Conservation (phyloP, 2,329 filamentous ascomycete genomes). For the Cadophora sp. region DNA sequence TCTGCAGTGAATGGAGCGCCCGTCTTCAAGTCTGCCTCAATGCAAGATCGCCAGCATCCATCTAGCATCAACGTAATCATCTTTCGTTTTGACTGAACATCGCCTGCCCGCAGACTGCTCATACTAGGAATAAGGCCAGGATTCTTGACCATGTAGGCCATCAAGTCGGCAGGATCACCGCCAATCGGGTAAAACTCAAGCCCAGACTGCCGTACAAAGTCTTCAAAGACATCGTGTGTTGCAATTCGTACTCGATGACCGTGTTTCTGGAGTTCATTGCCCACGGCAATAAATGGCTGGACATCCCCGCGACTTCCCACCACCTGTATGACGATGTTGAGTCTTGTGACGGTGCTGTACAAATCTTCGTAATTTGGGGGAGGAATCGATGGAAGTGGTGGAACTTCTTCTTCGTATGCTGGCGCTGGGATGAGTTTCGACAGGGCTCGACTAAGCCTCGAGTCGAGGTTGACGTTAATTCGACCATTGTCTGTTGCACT, state of each 20-base stretch:
- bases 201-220: slow-evolving; percentile 57
- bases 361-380: slow-evolving; percentile 7
- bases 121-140: slow-evolving; percentile 83
- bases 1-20: slow-evolving; percentile 40
- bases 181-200: slow-evolving; percentile 49
- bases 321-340: slow-evolving; percentile 74
- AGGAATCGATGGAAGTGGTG: not conserved
- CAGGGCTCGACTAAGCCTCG: slow-evolving; percentile 42
- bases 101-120: slow-evolving; percentile 74
- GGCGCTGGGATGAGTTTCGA: slow-evolving; percentile 21
- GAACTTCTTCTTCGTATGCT: not conserved
- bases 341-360: slow-evolving; percentile 1
- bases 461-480: slow-evolving; percentile 61
- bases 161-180: slow-evolving; percentile 73
- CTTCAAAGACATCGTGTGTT: slow-evolving; percentile 60
- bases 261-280: slow-evolving; percentile 57
- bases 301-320: slow-evolving; percentile 76
- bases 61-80: slow-evolving; percentile 78
- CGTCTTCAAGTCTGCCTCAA: slow-evolving; percentile 56
- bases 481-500: slow-evolving; percentile 50
- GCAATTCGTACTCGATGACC: slow-evolving; percentile 63
- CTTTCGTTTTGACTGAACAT: slow-evolving; percentile 72
- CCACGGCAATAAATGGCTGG: slow-evolving; percentile 75
- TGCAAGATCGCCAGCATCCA: slow-evolving; percentile 85
- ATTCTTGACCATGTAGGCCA: slow-evolving; percentile 91